These are phyloP conservation scores for Luffa aegyptiaca DNA, from an alignment of 306 rosid species.

Conservation along the genomic window DNA sequence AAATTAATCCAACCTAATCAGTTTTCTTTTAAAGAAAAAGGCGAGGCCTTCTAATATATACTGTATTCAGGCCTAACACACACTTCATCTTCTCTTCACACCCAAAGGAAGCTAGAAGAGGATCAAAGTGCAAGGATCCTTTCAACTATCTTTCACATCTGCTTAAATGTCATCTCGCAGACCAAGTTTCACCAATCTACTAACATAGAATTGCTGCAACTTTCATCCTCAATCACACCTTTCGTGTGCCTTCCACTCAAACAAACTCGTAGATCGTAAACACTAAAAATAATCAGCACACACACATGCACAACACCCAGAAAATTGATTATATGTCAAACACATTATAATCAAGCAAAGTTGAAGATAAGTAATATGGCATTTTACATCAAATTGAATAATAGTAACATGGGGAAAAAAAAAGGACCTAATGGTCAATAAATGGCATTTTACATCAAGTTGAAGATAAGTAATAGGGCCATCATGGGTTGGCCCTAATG, in stretches of 20 bases:
- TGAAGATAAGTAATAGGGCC: too few species aligned
- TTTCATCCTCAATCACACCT: neutral
- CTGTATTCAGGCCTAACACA: neutral
- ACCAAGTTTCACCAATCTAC: neutral
- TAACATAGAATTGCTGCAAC: neutral
- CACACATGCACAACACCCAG: neutral
- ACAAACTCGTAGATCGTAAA: neutral
- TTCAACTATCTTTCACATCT: neutral
- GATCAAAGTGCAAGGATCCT: constrained; percentile 1
- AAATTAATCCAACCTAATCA: neutral
- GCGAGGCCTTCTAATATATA: neutral
- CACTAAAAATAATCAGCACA: neutral
- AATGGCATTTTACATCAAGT: too few species aligned
- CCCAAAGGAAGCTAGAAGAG: neutral
- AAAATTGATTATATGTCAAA: neutral
- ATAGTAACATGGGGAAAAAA: neutral
- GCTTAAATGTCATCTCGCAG: neutral
- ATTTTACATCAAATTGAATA: neutral
- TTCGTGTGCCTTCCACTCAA: neutral
- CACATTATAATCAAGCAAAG: neutral
- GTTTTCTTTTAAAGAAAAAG: neutral
- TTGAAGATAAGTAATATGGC: neutral
- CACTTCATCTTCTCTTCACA: neutral
- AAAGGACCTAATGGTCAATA: too few species aligned
- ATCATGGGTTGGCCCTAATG: too few species aligned